Conservation (phyloP, 352 stramenopile species). For the Globisporangium cystogenes region DNA sequence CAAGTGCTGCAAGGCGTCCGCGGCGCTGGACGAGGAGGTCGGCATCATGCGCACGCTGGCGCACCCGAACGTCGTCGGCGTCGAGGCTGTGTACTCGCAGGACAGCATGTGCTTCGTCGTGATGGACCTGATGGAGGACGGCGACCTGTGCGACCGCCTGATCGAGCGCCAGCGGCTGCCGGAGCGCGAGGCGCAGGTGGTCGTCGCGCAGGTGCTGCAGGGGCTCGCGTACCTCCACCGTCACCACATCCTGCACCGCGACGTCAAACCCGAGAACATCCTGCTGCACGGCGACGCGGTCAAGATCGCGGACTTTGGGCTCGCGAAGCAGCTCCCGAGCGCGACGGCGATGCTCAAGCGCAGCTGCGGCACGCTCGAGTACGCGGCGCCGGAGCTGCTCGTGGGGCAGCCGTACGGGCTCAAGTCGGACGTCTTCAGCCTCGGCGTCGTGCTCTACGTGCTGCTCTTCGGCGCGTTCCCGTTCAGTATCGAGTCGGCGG, state of each 20-base stretch:
- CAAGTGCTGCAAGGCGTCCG: slow-evolving; percentile 71
- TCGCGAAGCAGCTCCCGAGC: slow-evolving; percentile 58
- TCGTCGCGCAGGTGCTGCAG: slow-evolving; percentile 57
- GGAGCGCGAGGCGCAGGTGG: slow-evolving; percentile 42
- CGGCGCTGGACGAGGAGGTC: slow-evolving; percentile 64
- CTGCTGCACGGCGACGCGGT: slow-evolving; percentile 60
- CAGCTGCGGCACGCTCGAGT: slow-evolving; percentile 75
- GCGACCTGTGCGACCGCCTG: slow-evolving; percentile 69
- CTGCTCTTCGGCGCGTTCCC: slow-evolving; percentile 74
- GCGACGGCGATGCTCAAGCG: slow-evolving; percentile 43
- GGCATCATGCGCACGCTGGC: slow-evolving; percentile 48
- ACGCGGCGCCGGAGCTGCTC: slow-evolving; percentile 69
- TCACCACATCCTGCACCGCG: slow-evolving; percentile 59
- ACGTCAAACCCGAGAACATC: slow-evolving; percentile 84
- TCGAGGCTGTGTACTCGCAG: slow-evolving; percentile 68
- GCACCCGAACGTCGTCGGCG: slow-evolving; percentile 60
- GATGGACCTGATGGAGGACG: slow-evolving; percentile 77
- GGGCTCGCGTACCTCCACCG: slow-evolving; percentile 61
- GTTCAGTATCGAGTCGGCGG: slow-evolving; percentile 70
- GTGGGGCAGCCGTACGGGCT: slow-evolving; percentile 60
- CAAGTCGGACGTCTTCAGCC: slow-evolving; percentile 75
- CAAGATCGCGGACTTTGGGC: slow-evolving; percentile 76
- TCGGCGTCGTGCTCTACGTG: slow-evolving; percentile 78
- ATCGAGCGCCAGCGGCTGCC: slow-evolving; percentile 57
- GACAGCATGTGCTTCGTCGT: slow-evolving; percentile 77